Conservation (phyloP, 352 stramenopile genomes). For the Nothophytophthora sp. region DNA sequence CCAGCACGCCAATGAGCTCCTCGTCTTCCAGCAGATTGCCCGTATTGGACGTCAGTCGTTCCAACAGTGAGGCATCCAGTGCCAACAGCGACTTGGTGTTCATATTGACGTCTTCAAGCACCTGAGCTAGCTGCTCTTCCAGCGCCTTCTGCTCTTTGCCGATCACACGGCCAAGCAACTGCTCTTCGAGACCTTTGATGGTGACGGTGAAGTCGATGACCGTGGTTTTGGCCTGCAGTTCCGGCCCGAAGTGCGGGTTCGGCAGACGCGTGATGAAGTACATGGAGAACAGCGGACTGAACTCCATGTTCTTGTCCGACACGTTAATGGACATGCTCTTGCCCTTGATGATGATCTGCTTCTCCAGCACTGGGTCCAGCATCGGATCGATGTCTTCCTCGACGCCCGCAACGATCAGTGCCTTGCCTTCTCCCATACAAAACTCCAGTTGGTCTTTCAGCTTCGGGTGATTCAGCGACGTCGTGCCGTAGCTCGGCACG, state of each 20-base stretch:
- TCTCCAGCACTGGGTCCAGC: constrained; percentile 97
- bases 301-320: constrained; percentile 99
- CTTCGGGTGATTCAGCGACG: constrained; percentile 96
- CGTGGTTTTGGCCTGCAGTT: constrained; percentile 98
- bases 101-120: constrained; percentile 98
- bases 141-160: constrained; percentile 97
- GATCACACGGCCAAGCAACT: constrained; percentile 98
- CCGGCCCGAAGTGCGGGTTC: constrained; percentile 97
- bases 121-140: constrained; percentile 98
- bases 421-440: constrained; percentile 97
- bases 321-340: constrained; percentile 98
- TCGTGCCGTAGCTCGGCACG: constrained; percentile 95
- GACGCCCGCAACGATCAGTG: constrained; percentile 94
- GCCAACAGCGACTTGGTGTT: constrained; percentile 98
- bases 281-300: constrained; percentile 96
- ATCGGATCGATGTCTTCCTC: constrained; percentile 99
- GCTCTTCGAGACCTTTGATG: constrained; percentile 96
- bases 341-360: constrained; percentile 96
- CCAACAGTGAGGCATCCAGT: constrained; percentile 95
- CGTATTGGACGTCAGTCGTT: constrained; percentile 96
- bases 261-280: constrained; percentile 99
- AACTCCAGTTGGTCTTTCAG: constrained; percentile 98
- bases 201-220: constrained; percentile 99
- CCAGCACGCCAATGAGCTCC: constrained; percentile 98
- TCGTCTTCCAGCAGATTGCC: constrained; percentile 98